phyloP scores from a whole-genome alignment of 2,329 filamentous ascomycete species.

The Aspergillus flavus region DNA sequence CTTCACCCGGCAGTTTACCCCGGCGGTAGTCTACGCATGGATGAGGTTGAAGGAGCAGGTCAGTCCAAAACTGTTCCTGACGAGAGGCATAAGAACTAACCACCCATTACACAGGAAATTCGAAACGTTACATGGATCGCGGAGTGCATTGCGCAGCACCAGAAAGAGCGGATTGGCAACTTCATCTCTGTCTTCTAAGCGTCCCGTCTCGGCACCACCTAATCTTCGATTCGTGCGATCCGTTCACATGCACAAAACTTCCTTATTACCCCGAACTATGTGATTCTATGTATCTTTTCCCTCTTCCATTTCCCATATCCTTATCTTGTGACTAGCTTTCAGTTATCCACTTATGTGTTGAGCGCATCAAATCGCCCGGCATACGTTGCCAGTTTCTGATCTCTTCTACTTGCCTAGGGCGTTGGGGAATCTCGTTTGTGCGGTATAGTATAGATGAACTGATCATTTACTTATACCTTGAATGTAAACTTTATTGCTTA shows the following conservation, averaged over 20 bases:
- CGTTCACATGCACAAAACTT: slow-evolving; percentile 9
- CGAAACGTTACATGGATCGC: slow-evolving; percentile 99
- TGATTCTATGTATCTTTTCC: slow-evolving; percentile 20
- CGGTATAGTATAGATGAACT: slow-evolving; percentile 29
- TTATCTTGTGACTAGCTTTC: slow-evolving; percentile 23
- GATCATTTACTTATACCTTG: slow-evolving; percentile 5
- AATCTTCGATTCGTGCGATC: slow-evolving; percentile 1
- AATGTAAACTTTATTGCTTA: background rate
- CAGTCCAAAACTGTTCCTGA: slow-evolving; percentile 36
- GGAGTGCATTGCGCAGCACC: slow-evolving; percentile 98
- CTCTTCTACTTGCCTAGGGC: slow-evolving; percentile 25
- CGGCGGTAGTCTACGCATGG: slow-evolving; percentile 95
- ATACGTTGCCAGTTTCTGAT: slow-evolving; percentile 25
- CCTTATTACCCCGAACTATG: slow-evolving; percentile 3
- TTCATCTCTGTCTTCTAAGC: slow-evolving; percentile 94
- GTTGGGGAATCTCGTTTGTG: slow-evolving; percentile 30
- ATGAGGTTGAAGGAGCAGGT: slow-evolving; percentile 97
- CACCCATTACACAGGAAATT: slow-evolving; percentile 71
- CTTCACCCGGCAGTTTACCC: slow-evolving; percentile 95
- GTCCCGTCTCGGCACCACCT: slow-evolving; percentile 12
- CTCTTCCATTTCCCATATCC: slow-evolving; percentile 19
- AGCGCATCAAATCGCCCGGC: slow-evolving; percentile 32
- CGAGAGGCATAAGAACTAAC: slow-evolving; percentile 26
- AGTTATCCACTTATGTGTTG: slow-evolving; percentile 35
- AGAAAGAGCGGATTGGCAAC: slow-evolving; percentile 98